Conservation (phyloP, 345 rosid genomes). For the Euphorbia tirucalli region DNA sequence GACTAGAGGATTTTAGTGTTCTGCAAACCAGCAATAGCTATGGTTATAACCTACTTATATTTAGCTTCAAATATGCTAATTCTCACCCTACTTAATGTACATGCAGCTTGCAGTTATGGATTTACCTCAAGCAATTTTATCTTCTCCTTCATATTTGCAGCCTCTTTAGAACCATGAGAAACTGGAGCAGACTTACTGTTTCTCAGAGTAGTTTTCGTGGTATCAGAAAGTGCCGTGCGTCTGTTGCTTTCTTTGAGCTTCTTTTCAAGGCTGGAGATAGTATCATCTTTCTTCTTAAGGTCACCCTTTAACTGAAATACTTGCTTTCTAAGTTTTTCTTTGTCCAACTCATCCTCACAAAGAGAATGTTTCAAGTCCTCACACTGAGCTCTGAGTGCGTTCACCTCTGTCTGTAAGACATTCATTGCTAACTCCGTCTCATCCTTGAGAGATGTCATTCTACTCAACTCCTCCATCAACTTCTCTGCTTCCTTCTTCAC, state of each 20-base stretch:
- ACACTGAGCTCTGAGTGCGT: conserved; percentile 39
- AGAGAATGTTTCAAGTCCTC: conserved; percentile 48
- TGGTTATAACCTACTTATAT: too few relatives aligned
- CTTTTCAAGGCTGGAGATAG: conserved; percentile 47
- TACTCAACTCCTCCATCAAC: conserved; percentile 39
- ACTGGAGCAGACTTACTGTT: conserved; percentile 42
- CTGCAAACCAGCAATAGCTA: not conserved
- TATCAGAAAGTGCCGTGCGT: conserved; percentile 33
- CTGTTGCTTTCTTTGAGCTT: conserved; percentile 41
- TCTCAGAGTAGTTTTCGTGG: conserved; percentile 37
- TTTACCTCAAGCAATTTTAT: conserved; percentile 67
- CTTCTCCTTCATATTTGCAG: conserved; percentile 52
- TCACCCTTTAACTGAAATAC: conserved; percentile 53
- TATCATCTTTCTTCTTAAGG: conserved; percentile 65
- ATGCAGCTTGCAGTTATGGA: not conserved
- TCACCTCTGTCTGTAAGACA: conserved; percentile 46
- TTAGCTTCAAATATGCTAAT: not conserved
- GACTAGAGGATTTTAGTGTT: not conserved
- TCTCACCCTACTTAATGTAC: not conserved
- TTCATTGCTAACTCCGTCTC: conserved; percentile 43
- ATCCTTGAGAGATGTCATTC: conserved; percentile 38
- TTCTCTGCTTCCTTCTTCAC: conserved; percentile 48
- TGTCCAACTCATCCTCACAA: conserved; percentile 53
- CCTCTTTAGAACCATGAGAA: conserved; percentile 51
- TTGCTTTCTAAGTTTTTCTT: conserved; percentile 63